Evolutionary conservation across 805 yeast species (phyloP), one percentile per base, ranked within the genome.

Genomic region (Maudiozyma saulgeensis): DNA sequence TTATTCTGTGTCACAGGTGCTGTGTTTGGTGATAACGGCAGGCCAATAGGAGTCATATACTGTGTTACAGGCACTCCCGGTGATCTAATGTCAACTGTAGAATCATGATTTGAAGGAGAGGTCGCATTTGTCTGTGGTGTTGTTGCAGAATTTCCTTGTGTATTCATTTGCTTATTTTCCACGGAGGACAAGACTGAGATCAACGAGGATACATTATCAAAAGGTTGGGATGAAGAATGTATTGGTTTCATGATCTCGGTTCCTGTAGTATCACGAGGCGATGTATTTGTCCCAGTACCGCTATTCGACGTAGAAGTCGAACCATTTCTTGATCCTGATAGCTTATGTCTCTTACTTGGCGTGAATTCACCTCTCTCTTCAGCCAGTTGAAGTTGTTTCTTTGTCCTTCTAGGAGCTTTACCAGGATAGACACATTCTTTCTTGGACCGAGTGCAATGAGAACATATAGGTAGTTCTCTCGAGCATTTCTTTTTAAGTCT

Each of bases 401-500:
- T 51, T 51, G 66, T 67, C 59, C 78, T 56, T 56, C 75, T 65
- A 31, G 70, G 68, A 1, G 73, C 71, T 48, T 73, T 64, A 2
- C 75, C 74, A 3, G 73, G 71, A 53, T 76, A 76, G 40, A 62
- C 63, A 56, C 81, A 77, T 6, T 23, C 39, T 2, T 43, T 41
- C 7, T 63, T 61, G 7, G 72, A 69, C 49, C 64, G 70, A 11
- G 41, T 44, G 53, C 81, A 77, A 53, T 72, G 74, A 11, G 53
- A 49, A 53, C 81, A 77, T 16, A 54, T 60, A 0, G 80, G 80
- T 1, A 59, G 48, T 21, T 71, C 65, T 53, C 74, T 71, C 1
- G 75, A 64, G 55, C 81, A 77, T 53, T 71, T 73, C 60, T 76
- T 76, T 60, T 77, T 77, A 38, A 75, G 59, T 45, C 69, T 62